Base-by-base conservation (phyloP, 345 rosid species). In the Acer campestre region DNA sequence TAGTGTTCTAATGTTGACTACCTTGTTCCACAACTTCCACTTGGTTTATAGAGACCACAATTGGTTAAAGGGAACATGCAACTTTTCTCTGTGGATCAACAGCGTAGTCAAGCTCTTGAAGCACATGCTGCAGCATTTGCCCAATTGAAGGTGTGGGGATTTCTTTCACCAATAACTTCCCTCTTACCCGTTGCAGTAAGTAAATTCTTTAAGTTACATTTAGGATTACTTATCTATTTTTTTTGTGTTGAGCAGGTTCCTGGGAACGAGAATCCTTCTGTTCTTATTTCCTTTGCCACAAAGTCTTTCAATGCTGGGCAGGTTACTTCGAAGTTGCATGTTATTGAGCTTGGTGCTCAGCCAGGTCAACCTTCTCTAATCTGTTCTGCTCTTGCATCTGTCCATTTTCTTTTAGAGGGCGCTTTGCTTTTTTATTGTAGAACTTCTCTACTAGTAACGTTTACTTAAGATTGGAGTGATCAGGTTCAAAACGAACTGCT, bases 41-140 rank as follows among this genome's bases (percentile, higher is more conserved):
- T 44, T 22, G 73, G 59, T 56, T 83, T 88, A 53, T 78, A 95
- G 99, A 88, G 90, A 87, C 90, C 92, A 74, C 95, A 92, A 90
- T 76, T 96, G 79, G 97, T 96, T 53, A 96, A 92, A 81, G 98
- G 98, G 80, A 94, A 89, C 77, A 92, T 94, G 98, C 98, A 92
- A 84, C 97, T 92, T 81, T 92, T 89, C 82, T 96, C 98, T 38
- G 89, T 94, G 73, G 98, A 96, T 61, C 98, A 96, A 87, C 98
- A 97, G 88, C 98, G 98, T 40, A 97, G 98, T 86, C 99, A 97
- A 87, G 94, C 95, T 62, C 95, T 97, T 80, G 99, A 97, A 84
- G 99, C 98, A 44, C 99, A 97, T 90, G 98, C 99, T 81, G 99
- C 99, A 2, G 86, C 99, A 75, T 96, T 94, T 85, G 98, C 98